Conservation (phyloP, 225 moss, liverwort and hornwort species). For the Marchantia paleacea region DNA sequence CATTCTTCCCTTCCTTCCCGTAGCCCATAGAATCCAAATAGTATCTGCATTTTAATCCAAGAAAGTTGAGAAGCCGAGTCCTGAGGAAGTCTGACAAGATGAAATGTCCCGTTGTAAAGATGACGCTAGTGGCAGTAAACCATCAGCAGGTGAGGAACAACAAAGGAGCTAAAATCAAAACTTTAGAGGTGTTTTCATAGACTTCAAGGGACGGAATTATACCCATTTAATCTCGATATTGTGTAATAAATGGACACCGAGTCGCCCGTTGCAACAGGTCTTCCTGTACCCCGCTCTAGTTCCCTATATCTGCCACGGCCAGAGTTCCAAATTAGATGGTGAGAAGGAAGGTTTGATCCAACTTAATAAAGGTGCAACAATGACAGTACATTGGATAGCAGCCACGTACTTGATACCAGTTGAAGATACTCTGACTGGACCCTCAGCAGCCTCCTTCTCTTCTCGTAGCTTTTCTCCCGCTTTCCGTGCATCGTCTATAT, state of each 20-base stretch:
- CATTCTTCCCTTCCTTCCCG: constrained; percentile 56
- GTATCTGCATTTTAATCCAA: constrained; percentile 31
- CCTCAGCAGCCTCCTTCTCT: constrained; percentile 48
- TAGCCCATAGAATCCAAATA: constrained; percentile 52
- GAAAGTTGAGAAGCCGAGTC: background rate
- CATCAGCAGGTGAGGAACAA: background rate
- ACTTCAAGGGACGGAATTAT: background rate
- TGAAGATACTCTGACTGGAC: constrained; percentile 41
- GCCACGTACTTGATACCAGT: constrained; percentile 46
- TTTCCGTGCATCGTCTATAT: constrained; percentile 46
- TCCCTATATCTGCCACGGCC: constrained; percentile 40
- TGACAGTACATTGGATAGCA: background rate
- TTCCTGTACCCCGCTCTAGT: constrained; percentile 42
- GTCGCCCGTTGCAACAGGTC: constrained; percentile 37
- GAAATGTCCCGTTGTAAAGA: background rate
- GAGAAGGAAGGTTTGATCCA: background rate
- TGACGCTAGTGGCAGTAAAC: background rate
- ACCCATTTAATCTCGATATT: constrained; percentile 52
- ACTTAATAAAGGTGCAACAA: too few relatives aligned
- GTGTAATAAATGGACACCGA: constrained; percentile 44
- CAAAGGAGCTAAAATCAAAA: too few relatives aligned
- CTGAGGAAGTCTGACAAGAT: background rate
- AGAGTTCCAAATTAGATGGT: background rate
- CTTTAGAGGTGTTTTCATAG: background rate
- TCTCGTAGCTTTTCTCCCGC: constrained; percentile 49